Percentiles rank a stretch among this genome's conserved stretches.
Conservation (phyloP, 2,329 filamentous ascomycete species). For the Dothiorella sarmentorum region DNA sequence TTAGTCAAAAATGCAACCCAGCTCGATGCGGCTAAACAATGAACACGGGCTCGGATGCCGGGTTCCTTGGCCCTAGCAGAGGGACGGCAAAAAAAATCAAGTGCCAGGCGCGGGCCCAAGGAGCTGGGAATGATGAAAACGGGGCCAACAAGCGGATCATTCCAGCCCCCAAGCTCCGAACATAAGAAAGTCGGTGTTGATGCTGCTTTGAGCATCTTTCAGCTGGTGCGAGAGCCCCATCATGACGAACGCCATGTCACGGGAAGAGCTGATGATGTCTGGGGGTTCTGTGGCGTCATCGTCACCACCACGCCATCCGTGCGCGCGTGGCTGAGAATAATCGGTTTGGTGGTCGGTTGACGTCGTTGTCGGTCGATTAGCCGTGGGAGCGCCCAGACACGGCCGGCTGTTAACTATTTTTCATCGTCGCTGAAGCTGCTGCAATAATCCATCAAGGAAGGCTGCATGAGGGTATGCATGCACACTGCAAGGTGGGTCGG, state of each 20-base stretch:
- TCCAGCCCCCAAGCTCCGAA: background rate
- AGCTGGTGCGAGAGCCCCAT: background rate
- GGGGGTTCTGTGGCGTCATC: background rate
- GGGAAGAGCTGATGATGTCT: background rate
- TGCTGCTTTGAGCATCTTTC: too few relatives aligned
- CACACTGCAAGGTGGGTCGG: background rate
- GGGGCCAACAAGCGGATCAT: background rate
- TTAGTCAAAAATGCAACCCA: too few relatives aligned
- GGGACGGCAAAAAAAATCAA: too few relatives aligned
- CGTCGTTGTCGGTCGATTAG: background rate
- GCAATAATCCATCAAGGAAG: background rate
- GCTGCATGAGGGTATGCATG: background rate
- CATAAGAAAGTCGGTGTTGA: too few relatives aligned
- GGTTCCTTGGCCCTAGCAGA: background rate
- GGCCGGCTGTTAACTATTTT: background rate
- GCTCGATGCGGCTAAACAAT: too few relatives aligned
- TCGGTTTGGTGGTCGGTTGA: background rate
- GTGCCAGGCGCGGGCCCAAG: too few relatives aligned
- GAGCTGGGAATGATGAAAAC: slow-evolving; percentile 4
- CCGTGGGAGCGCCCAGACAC: background rate
- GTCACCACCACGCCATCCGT: background rate
- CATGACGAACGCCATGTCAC: background rate
- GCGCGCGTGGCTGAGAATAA: background rate
- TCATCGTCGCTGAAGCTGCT: slow-evolving; percentile 4
- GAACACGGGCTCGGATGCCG: background rate